A percentile compares a stretch with the other conserved stretches of the same genome.
Evolutionary conservation across 2,329 filamentous ascomycete genomes (phyloP).

Genomic region (Penicillium thymicola): DNA sequence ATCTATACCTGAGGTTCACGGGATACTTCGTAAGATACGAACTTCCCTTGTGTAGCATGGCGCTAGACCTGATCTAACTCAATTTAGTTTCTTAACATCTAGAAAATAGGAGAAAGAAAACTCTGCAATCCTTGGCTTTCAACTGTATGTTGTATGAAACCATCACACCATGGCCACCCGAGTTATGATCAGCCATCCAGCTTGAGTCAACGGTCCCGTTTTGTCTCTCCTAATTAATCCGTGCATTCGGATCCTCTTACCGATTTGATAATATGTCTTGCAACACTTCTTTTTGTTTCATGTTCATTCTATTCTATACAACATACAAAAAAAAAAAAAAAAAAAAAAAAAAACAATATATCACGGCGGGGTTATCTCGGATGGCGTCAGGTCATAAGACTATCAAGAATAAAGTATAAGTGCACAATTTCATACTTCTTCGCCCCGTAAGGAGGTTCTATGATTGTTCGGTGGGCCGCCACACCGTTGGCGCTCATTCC

Average conservation of each 20-base stretch:
- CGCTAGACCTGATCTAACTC: slow-evolving; percentile 4
- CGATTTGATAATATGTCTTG: slow-evolving; percentile 1
- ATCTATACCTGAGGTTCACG: neutral
- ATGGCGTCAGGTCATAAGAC: slow-evolving; percentile 4
- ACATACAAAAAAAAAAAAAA: neutral
- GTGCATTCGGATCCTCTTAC: slow-evolving; percentile 19
- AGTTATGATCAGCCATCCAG: slow-evolving; percentile 20
- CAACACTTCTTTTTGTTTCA: neutral
- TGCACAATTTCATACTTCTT: neutral
- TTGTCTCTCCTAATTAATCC: slow-evolving; percentile 20
- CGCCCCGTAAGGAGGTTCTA: neutral
- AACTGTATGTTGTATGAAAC: neutral
- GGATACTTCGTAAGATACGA: neutral
- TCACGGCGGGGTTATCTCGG: neutral
- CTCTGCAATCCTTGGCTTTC: slow-evolving; percentile 7
- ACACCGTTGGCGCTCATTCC: slow-evolving; percentile 1
- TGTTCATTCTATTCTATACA: neutral
- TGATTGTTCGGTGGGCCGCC: slow-evolving; percentile 1
- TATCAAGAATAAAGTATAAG: neutral
- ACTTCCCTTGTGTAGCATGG: slow-evolving; percentile 8
- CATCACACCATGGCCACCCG: slow-evolving; percentile 7
- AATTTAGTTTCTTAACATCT: neutral
- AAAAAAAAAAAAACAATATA: neutral
- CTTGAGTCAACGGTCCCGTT: slow-evolving; percentile 10
- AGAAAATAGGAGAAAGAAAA: slow-evolving; percentile 6